These are phyloP conservation scores for Sphaerostilbella broomeana DNA, from an alignment of 2,329 filamentous ascomycete species.

Conservation along the genomic window DNA sequence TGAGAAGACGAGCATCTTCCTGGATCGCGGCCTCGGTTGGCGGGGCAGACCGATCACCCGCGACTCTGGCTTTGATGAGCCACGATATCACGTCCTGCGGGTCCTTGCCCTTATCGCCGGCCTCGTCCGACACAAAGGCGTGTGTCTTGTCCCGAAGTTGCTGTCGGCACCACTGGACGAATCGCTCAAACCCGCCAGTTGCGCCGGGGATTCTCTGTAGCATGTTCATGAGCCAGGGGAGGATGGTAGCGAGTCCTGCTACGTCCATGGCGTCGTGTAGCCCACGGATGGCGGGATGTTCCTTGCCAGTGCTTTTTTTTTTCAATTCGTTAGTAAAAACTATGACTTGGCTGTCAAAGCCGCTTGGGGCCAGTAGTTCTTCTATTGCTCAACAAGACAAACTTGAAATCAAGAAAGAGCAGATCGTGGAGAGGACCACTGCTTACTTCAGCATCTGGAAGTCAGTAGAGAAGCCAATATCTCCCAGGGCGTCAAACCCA, in stretches of 20 bases:
- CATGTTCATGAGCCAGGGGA: constrained; percentile 19
- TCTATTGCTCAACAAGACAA: too few species aligned
- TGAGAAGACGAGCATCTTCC: constrained; percentile 8
- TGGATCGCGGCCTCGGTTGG: constrained; percentile 6
- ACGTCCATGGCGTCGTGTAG: constrained; percentile 6
- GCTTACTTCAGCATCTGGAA: too few species aligned
- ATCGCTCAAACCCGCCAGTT: constrained; percentile 22
- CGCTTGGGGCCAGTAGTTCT: too few species aligned
- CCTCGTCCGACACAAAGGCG: background rate
- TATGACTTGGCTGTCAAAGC: too few species aligned
- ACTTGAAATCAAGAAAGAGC: too few species aligned
- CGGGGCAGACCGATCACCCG: constrained; percentile 3
- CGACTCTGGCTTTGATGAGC: constrained; percentile 1
- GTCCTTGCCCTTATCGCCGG: background rate
- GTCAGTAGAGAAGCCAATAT: too few species aligned
- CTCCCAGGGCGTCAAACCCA: constrained; percentile 36
- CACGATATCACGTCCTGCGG: constrained; percentile 8
- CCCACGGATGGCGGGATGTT: constrained; percentile 6
- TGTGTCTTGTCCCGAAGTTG: constrained; percentile 11
- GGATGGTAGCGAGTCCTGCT: background rate
- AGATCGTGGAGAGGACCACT: too few species aligned
- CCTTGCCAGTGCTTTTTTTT: too few species aligned
- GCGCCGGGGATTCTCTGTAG: constrained; percentile 30
- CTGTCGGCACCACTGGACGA: constrained; percentile 23
- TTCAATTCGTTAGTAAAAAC: too few species aligned